Conservation (phyloP, 2,329 filamentous ascomycete species). For the Pseudocercospora macadamiae region DNA sequence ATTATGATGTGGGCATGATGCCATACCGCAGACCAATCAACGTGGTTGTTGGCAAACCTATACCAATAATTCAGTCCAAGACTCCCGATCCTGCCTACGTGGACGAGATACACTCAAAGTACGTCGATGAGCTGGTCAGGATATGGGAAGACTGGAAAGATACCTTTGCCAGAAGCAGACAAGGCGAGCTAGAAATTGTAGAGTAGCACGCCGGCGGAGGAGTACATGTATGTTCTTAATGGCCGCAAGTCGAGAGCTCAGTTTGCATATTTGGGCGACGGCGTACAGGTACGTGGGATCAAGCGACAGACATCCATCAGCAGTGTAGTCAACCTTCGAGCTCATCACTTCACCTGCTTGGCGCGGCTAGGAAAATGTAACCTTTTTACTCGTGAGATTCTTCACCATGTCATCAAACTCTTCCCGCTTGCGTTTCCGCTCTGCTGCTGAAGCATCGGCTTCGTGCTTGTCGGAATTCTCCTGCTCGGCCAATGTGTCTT, state of each 20-base stretch:
- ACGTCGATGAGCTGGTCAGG: slow-evolving; percentile 72
- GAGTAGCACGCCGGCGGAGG: too few species aligned
- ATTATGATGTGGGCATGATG: slow-evolving; percentile 96
- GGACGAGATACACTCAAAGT: slow-evolving; percentile 76
- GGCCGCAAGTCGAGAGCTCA: too few species aligned
- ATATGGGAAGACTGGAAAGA: slow-evolving; percentile 81
- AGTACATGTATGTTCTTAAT: not conserved
- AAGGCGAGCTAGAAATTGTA: slow-evolving; percentile 69
- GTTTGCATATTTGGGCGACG: not conserved
- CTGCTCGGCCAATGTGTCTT: slow-evolving; percentile 48
- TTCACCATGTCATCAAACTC: slow-evolving; percentile 79
- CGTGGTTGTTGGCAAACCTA: slow-evolving; percentile 83
- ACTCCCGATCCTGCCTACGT: slow-evolving; percentile 75
- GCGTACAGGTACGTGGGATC: not conserved
- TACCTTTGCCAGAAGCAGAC: slow-evolving; percentile 66
- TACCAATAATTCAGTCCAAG: slow-evolving; percentile 65
- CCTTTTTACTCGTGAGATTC: slow-evolving; percentile 71
- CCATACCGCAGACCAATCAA: slow-evolving; percentile 87
- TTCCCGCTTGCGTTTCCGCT: slow-evolving; percentile 71
- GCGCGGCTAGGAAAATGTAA: slow-evolving; percentile 53
- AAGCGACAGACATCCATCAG: too few species aligned
- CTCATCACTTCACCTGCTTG: too few species aligned
- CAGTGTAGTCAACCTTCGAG: too few species aligned
- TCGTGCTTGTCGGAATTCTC: slow-evolving; percentile 47
- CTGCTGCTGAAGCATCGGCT: slow-evolving; percentile 45